Percentiles rank a stretch among this genome's conserved stretches.
Conservation (phyloP, 345 rosid genomes). For the Hirschfeldia incana region DNA sequence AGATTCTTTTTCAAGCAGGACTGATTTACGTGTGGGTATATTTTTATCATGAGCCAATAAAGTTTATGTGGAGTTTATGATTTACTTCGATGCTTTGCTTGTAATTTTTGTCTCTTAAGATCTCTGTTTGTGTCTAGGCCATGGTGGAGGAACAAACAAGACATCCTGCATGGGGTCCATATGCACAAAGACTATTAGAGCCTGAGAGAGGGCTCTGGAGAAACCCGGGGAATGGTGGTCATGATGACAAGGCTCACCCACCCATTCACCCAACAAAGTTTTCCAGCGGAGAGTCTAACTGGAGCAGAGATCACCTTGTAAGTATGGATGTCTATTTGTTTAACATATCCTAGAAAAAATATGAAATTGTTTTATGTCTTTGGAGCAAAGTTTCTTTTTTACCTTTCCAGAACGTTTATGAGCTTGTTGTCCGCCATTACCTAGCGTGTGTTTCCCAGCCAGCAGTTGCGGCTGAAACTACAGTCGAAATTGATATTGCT, state of each 20-base stretch:
- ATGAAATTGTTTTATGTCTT: background rate
- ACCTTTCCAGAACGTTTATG: conserved; percentile 74
- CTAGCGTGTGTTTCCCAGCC: conserved; percentile 98
- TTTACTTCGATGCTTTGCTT: conserved; percentile 15
- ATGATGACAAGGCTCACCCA: conserved; percentile 98
- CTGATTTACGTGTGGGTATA: conserved; percentile 87
- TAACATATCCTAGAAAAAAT: conserved; percentile 15
- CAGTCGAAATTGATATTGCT: conserved; percentile 92
- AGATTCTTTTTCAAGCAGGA: conserved; percentile 78
- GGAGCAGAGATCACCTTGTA: conserved; percentile 93
- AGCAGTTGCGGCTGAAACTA: conserved; percentile 94
- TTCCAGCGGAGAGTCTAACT: conserved; percentile 76
- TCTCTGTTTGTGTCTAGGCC: conserved; percentile 48
- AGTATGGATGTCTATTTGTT: conserved; percentile 32
- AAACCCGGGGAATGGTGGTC: conserved; percentile 94
- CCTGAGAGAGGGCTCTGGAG: conserved; percentile 85
- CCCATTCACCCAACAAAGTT: conserved; percentile 97
- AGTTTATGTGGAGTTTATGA: conserved; percentile 6
- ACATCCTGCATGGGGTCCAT: conserved; percentile 91
- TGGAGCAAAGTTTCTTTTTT: background rate
- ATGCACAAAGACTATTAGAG: conserved; percentile 78
- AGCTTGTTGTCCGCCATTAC: conserved; percentile 94
- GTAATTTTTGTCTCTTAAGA: conserved; percentile 30
- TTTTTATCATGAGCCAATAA: conserved; percentile 26
- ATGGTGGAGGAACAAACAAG: conserved; percentile 84